Conservation (phyloP, 768 basidiomycete species). For the Lanmaoa rubissima region DNA sequence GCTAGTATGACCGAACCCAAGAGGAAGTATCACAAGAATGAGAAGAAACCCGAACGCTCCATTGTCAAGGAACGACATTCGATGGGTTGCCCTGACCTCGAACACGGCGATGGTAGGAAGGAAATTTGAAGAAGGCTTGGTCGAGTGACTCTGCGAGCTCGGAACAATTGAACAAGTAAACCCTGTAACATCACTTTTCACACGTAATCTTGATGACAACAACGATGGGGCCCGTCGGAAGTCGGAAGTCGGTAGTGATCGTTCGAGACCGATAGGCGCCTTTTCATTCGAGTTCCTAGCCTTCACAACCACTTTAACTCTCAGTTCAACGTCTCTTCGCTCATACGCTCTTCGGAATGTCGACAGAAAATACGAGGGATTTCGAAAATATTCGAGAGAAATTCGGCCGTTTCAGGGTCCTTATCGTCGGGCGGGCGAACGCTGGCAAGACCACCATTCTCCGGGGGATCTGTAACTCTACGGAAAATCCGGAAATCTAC, state of each 20-base stretch:
- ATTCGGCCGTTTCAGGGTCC: background rate
- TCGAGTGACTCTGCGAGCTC: too few species aligned
- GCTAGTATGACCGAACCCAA: constrained; percentile 45
- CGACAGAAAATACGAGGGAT: background rate
- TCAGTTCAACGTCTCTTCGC: background rate
- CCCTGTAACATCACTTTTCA: too few species aligned
- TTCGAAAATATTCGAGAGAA: background rate
- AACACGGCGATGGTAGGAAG: too few species aligned
- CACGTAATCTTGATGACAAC: too few species aligned
- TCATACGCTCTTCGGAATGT: background rate
- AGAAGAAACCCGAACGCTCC: background rate
- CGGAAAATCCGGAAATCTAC: constrained; percentile 5
- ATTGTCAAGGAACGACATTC: too few species aligned
- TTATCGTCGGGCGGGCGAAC: constrained; percentile 5
- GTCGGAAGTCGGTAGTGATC: too few species aligned
- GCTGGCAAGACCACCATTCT: constrained; percentile 9
- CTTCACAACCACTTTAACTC: background rate
- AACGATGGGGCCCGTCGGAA: too few species aligned
- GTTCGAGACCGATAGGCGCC: background rate
- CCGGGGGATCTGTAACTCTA: background rate
- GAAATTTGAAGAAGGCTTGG: too few species aligned
- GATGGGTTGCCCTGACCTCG: too few species aligned
- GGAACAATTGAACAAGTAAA: too few species aligned
- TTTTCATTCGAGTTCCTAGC: background rate
- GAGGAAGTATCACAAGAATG: constrained; percentile 31